Evolutionary conservation across 1,139 yeast species (phyloP).

Genomic region (Saccharomyces hybrid): DNA sequence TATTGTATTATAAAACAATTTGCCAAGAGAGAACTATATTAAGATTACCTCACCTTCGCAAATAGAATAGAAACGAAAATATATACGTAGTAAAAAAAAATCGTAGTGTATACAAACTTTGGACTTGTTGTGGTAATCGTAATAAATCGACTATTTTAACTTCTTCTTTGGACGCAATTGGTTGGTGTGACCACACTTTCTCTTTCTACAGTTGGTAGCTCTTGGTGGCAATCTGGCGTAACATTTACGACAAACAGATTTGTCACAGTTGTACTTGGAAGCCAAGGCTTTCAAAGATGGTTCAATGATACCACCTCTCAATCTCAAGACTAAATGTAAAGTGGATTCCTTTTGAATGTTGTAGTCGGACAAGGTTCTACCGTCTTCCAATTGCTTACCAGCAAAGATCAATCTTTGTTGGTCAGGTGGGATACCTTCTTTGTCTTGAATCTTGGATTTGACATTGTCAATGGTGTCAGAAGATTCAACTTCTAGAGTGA

Average conservation of each 20-base stretch:
- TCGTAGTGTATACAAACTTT: neutral
- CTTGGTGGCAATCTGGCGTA: slow-evolving; percentile 99
- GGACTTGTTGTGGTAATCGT: neutral
- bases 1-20: neutral
- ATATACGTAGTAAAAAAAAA: neutral
- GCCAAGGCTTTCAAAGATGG: slow-evolving; percentile 99
- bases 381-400: slow-evolving; percentile 91
- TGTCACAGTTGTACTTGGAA: slow-evolving; percentile 99
- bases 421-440: slow-evolving; percentile 93
- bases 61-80: neutral
- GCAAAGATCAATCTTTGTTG: slow-evolving; percentile 91
- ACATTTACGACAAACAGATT: slow-evolving; percentile 98
- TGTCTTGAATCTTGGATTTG: slow-evolving; percentile 89
- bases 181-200: slow-evolving; percentile 99
- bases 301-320: slow-evolving; percentile 97
- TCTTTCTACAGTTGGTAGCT: slow-evolving; percentile 99
- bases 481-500: slow-evolving; percentile 90
- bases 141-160: slow-evolving; percentile 70
- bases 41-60: neutral
- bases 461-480: slow-evolving; percentile 92
- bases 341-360: slow-evolving; percentile 94
- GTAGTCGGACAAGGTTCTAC: slow-evolving; percentile 88
- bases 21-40: neutral
- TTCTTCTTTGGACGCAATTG: slow-evolving; percentile 99
- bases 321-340: slow-evolving; percentile 77